Base-by-base conservation (phyloP, 2,329 filamentous ascomycete genomes). In the Colletotrichum sp. region DNA sequence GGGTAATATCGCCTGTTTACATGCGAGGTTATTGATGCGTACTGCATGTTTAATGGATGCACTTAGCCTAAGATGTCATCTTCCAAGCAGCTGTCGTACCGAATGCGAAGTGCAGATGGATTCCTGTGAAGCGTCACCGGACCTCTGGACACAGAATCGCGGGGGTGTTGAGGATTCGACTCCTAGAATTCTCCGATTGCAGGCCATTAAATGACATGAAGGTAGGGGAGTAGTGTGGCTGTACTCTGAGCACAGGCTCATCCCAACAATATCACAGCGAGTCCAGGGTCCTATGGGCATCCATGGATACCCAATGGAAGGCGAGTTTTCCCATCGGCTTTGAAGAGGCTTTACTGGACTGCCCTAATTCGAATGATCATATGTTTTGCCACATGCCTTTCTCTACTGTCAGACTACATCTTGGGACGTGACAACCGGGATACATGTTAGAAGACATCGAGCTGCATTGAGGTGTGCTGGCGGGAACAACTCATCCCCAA, bases 131-230 rank as follows among this genome's bases (percentile, higher is more conserved):
- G 43, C 43, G 3, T 21, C 43, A 52, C n/a, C 0, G 4, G n/a
- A 52, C 43, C 43, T 21, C 1, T 0, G 6, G 18, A 13, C 4
- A 4, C n/a, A 3, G 43, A 7, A 21, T n/a, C 1, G 18, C 39
- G 0, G 1, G 43, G 0, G n/a, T 52, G 10, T 4, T 52, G n/a
- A 3, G n/a, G 1, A 21, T 13, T 52, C 0, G 4, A 21, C 1
- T 13, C n/a, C 43, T 52, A 3, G n/a, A 21, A 21, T 1, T 48
- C 21, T 2, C 43, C 10, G 10, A 2, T 4, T 13, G 43, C 43
- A 7, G n/a, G 1, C 10, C 18, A 48, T 48, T 13, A 0, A 13
- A 21, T 48, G 43, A 21, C 43, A 48, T 13, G 6, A 48, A 48
- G 43, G n/a, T 48, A 4, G 39, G n/a, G n/a, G n/a, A n/a, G n/a